Percentiles rank a stretch among this genome's conserved stretches.
These are phyloP conservation scores for Mycena olivaceomarginata DNA, from an alignment of 768 basidiomycete species.

Conservation along the genomic window DNA sequence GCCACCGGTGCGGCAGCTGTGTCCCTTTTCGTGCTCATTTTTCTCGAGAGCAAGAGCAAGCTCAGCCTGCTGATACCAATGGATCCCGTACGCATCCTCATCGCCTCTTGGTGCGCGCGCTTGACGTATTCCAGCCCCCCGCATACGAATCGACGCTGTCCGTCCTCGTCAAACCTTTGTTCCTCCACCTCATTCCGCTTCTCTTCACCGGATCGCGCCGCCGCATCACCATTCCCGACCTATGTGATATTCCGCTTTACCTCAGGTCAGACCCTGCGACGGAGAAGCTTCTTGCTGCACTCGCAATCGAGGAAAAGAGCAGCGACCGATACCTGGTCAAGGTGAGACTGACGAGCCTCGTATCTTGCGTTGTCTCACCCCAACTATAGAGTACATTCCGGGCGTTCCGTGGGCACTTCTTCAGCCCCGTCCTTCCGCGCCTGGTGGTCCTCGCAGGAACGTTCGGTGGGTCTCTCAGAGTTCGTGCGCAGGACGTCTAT, in stretches of 20 bases:
- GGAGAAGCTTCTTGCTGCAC: constrained; percentile 27
- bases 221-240: constrained; percentile 30
- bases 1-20: neutral
- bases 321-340: constrained; percentile 13
- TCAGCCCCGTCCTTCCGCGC: constrained; percentile 27
- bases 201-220: constrained; percentile 17
- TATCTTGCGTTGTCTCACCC: neutral
- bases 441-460: constrained; percentile 12
- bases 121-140: constrained; percentile 10
- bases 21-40: constrained; percentile 21
- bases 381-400: constrained; percentile 14
- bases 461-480: constrained; percentile 11
- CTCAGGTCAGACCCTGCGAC: constrained; percentile 34
- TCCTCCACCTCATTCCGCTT: constrained; percentile 31
- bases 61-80: constrained; percentile 26
- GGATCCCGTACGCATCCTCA: constrained; percentile 21
- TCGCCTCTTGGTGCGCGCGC: too few species aligned
- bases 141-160: constrained; percentile 38
- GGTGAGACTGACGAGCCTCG: neutral
- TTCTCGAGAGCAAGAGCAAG: constrained; percentile 37
- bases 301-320: constrained; percentile 24
- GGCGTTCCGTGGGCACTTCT: constrained; percentile 15
- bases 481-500: too few species aligned
- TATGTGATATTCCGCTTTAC: constrained; percentile 22
- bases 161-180: constrained; percentile 35